phyloP scores from a whole-genome alignment of 306 rosid species.

The Erythrophleum fordii region DNA sequence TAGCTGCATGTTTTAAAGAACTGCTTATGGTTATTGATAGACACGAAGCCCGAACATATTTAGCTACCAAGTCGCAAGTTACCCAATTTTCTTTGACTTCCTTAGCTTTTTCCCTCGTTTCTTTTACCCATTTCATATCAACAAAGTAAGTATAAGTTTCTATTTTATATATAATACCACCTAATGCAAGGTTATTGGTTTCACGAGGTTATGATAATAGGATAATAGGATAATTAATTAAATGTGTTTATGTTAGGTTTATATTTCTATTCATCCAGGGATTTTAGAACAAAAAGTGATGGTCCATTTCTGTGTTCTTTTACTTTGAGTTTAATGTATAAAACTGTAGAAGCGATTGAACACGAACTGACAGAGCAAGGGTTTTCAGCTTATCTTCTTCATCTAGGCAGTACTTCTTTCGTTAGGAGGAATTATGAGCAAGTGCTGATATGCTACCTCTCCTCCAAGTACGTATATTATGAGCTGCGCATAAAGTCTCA shows the following conservation, averaged over 20 bases:
- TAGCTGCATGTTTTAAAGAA: background rate
- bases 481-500: background rate
- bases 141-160: background rate
- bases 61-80: background rate
- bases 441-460: background rate
- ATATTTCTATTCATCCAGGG: background rate
- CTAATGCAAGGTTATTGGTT: background rate
- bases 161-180: background rate
- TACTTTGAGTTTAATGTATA: conserved; percentile 16
- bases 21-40: background rate
- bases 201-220: background rate
- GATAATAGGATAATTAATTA: background rate
- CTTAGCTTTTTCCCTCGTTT: background rate
- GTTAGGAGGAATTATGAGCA: background rate
- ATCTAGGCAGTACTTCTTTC: background rate
- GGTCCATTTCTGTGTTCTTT: conserved; percentile 9
- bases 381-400: background rate
- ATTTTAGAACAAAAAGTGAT: conserved; percentile 10
- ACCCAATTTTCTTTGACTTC: background rate
- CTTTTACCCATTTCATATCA: background rate
- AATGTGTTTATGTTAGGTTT: background rate
- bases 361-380: conserved; percentile 6
- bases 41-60: background rate
- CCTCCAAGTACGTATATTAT: background rate
- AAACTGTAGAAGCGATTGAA: background rate